phyloP scores from a whole-genome alignment of 2,329 filamentous ascomycete species.

The Ophiostoma triangulosporum region DNA sequence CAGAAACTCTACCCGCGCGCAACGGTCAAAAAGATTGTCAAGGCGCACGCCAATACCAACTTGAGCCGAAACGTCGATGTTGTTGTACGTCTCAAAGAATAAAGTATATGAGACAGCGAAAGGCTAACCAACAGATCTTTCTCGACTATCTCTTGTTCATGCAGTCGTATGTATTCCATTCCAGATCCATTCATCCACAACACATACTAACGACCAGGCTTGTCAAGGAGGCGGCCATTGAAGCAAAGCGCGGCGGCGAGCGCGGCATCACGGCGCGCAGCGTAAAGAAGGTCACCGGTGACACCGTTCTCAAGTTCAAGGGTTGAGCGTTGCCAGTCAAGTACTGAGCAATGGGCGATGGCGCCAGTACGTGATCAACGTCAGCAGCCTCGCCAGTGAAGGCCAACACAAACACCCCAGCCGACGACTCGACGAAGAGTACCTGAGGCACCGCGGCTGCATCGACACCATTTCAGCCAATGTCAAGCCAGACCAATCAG shows the following conservation, averaged over 20 bases:
- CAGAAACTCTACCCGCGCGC: slow-evolving; percentile 72
- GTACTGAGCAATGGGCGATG: not conserved
- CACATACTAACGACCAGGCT: slow-evolving; percentile 34
- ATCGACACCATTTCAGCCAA: no score
- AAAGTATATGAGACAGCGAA: not conserved
- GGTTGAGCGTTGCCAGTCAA: slow-evolving; percentile 32
- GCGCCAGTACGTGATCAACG: no score
- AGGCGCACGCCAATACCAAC: slow-evolving; percentile 69
- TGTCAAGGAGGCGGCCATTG: slow-evolving; percentile 66
- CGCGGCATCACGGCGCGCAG: slow-evolving; percentile 60
- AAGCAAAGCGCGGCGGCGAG: slow-evolving; percentile 61
- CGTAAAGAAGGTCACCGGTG: slow-evolving; percentile 63
- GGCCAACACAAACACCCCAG: no score
- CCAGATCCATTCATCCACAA: not conserved
- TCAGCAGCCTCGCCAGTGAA: no score
- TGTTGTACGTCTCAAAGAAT: slow-evolving; percentile 39
- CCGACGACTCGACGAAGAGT: no score
- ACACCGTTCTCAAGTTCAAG: slow-evolving; percentile 54
- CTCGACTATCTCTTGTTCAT: slow-evolving; percentile 77
- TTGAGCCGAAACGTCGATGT: slow-evolving; percentile 80
- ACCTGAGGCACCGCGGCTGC: no score
- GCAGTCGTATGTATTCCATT: slow-evolving; percentile 37
- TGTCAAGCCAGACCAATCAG: no score
- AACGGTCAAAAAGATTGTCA: slow-evolving; percentile 79
- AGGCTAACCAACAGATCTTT: slow-evolving; percentile 47